Evolutionary conservation across 2,329 filamentous ascomycete species (phyloP).

Genomic region (Aschersonia sp.): DNA sequence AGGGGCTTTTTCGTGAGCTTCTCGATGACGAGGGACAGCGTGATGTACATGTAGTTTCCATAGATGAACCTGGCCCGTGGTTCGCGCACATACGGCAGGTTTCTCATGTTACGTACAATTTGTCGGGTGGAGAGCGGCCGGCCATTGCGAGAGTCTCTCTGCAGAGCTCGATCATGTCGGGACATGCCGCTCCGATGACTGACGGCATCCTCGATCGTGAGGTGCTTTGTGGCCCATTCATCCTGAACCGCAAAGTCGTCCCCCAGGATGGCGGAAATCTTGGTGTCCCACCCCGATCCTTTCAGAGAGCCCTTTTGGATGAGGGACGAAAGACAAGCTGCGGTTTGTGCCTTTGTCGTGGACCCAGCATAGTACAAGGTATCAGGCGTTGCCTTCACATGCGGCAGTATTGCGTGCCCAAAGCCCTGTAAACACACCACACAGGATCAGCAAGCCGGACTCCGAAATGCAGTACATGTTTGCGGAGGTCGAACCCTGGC

Average conservation of each 20-base stretch:
- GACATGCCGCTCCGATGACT: conserved; percentile 37
- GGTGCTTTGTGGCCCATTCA: conserved; percentile 27
- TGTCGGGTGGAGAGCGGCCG: conserved; percentile 15
- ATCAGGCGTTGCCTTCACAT: conserved; percentile 23
- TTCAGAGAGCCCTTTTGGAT: conserved; percentile 25
- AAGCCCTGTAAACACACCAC: conserved; percentile 8
- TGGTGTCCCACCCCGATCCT: conserved; percentile 9
- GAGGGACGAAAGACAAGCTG: conserved; percentile 32
- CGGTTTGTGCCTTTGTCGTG: conserved; percentile 39
- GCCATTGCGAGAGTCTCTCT: conserved; percentile 13
- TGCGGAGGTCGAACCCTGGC: conserved; percentile 14
- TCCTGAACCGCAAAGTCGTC: conserved; percentile 37
- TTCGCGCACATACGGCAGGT: conserved; percentile 27
- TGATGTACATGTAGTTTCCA: conserved; percentile 34
- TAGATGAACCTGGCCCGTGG: conserved; percentile 32
- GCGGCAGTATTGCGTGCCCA: conserved; percentile 14
- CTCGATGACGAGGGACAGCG: conserved; percentile 29
- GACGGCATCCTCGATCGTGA: conserved; percentile 39
- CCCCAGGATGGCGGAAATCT: conserved; percentile 29
- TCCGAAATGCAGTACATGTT: neutral
- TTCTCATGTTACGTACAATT: conserved; percentile 25
- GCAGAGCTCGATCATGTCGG: conserved; percentile 18
- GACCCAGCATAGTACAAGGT: conserved; percentile 41
- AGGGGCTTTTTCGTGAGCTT: conserved; percentile 21
- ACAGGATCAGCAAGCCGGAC: neutral